Evolutionary conservation across 1,284 basidiomycete genomes (phyloP).

Genomic region (Wolfiporia cocos): DNA sequence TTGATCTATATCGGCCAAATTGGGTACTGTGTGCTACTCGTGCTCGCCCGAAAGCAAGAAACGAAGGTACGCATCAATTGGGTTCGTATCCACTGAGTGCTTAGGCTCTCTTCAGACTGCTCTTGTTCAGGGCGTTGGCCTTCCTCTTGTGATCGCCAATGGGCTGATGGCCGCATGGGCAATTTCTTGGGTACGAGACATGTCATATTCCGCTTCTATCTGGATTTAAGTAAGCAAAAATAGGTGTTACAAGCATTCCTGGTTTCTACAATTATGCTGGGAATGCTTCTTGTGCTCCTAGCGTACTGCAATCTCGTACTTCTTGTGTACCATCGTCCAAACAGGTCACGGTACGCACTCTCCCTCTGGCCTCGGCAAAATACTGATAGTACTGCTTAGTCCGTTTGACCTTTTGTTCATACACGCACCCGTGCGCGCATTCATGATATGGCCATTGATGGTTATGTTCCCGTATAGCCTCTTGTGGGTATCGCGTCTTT

Average conservation of each 20-base stretch:
- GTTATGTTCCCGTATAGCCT: constrained; percentile 44
- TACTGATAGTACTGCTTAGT: constrained; percentile 23
- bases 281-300: constrained; percentile 51
- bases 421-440: constrained; percentile 69
- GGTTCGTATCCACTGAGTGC: neutral
- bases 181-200: constrained; percentile 65
- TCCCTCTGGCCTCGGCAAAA: neutral
- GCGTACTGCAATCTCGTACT: constrained; percentile 65
- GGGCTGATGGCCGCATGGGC: constrained; percentile 83
- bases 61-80: constrained; percentile 55
- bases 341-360: constrained; percentile 17
- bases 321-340: constrained; percentile 59
- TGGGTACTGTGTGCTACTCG: constrained; percentile 76
- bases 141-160: constrained; percentile 75
- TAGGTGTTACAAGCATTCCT: constrained; percentile 61
- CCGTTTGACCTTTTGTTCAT: constrained; percentile 64
- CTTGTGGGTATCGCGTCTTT: constrained; percentile 34
- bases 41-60: constrained; percentile 64
- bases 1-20: constrained; percentile 60
- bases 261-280: constrained; percentile 53
- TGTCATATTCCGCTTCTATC: neutral
- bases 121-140: constrained; percentile 71
- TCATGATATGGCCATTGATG: constrained; percentile 50
- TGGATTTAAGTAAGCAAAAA: too few relatives aligned
- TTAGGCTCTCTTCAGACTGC: constrained; percentile 36